Conservation (phyloP, 108 stramenopile species). For the Fragilaria radians region DNA sequence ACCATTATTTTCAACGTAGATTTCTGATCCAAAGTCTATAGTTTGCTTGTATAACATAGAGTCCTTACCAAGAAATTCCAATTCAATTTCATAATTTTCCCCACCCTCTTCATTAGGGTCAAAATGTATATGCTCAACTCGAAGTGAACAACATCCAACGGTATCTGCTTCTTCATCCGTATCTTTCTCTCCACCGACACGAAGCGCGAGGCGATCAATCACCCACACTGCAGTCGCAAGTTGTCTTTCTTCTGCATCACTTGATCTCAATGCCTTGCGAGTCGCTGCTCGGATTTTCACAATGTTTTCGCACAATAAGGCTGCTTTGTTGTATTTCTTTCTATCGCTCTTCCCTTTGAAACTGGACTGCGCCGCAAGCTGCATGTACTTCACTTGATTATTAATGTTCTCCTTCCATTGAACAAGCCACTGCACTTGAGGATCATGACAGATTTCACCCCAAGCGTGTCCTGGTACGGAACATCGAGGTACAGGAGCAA, state of each 20-base stretch:
- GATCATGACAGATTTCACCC: conserved; percentile 94
- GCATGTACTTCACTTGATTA: conserved; percentile 96
- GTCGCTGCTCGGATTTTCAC: conserved; percentile 89
- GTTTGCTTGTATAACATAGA: conserved; percentile 99
- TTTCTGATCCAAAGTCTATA: conserved; percentile 87
- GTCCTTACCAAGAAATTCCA: conserved; percentile 99
- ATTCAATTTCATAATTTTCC: conserved; percentile 87
- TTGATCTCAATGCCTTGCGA: conserved; percentile 78
- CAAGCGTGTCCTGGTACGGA: conserved; percentile 94
- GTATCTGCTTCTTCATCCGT: conserved; percentile 99
- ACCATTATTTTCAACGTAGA: conserved; percentile 82
- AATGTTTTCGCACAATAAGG: conserved; percentile 93
- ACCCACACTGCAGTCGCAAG: conserved; percentile 99
- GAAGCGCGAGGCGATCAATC: conserved; percentile 97
- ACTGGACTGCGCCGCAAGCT: conserved; percentile 92
- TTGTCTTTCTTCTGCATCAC: conserved; percentile 74
- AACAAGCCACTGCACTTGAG: conserved; percentile 95
- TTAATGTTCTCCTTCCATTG: conserved; percentile 98
- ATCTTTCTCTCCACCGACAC: conserved; percentile 99
- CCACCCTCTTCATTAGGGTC: conserved; percentile 77
- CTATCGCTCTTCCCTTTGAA: conserved; percentile 99
- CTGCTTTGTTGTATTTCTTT: conserved; percentile 98
- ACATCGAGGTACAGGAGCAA: conserved; percentile 85
- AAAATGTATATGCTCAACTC: conserved; percentile 98
- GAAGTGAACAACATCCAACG: conserved; percentile 98